Evolutionary conservation across 768 basidiomycete species (phyloP).

Genomic region (Hypsizygus marmoreus): DNA sequence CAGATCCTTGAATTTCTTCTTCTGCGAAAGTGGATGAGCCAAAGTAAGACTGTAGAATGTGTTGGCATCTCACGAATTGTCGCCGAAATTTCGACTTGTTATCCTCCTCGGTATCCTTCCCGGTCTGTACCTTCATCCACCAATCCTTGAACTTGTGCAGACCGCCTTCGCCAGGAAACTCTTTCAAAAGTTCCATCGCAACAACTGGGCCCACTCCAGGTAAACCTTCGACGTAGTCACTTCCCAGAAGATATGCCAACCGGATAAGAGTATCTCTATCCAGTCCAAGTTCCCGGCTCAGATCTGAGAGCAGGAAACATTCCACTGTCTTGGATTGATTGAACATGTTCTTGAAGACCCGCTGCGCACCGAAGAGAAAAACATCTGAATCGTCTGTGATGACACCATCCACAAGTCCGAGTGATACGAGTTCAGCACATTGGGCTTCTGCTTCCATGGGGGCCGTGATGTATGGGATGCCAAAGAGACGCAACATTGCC

Average conservation of each 20-base stretch:
- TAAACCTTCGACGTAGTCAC: conserved; percentile 94
- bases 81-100: conserved; percentile 76
- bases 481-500: conserved; percentile 91
- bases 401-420: conserved; percentile 92
- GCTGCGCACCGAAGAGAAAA: conserved; percentile 92
- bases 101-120: conserved; percentile 78
- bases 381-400: conserved; percentile 99
- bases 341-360: conserved; percentile 99
- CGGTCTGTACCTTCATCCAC: conserved; percentile 93
- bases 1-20: conserved; percentile 85
- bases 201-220: conserved; percentile 93
- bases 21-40: conserved; percentile 49
- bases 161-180: conserved; percentile 87
- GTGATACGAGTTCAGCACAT: conserved; percentile 85
- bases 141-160: conserved; percentile 87
- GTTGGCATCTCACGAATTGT: conserved; percentile 67
- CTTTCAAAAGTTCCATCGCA: conserved; percentile 92
- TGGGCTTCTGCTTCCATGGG: conserved; percentile 99
- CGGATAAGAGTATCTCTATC: conserved; percentile 84
- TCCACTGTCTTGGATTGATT: conserved; percentile 99
- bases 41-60: neutral
- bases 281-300: conserved; percentile 84
- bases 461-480: conserved; percentile 97
- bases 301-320: conserved; percentile 84
- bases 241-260: conserved; percentile 92